Evolutionary conservation across 2,329 filamentous ascomycete species (phyloP).

Genomic region (Teratosphaeria viscida): DNA sequence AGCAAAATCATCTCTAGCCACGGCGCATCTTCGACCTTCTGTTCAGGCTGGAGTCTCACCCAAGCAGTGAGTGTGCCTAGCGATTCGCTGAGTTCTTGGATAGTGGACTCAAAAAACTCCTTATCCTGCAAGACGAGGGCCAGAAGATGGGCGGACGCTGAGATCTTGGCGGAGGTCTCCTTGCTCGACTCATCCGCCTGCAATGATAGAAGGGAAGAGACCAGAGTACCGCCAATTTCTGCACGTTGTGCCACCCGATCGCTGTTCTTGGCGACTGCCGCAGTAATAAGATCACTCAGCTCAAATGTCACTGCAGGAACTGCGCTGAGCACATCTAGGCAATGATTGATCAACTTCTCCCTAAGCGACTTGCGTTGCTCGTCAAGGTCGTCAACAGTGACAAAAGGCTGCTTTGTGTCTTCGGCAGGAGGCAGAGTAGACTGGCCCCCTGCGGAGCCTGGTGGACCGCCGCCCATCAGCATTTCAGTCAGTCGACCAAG

Average conservation of each 20-base stretch:
- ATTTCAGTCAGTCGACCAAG: conserved; percentile 3
- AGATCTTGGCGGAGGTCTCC: conserved; percentile 60
- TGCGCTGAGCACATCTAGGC: conserved; percentile 77
- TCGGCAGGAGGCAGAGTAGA: conserved; percentile 5
- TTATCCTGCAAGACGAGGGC: conserved; percentile 77
- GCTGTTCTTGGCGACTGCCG: conserved; percentile 53
- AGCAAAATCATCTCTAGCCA: conserved; percentile 89
- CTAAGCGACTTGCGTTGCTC: conserved; percentile 62
- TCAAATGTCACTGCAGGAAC: conserved; percentile 87
- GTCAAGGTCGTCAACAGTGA: conserved; percentile 71
- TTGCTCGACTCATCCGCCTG: conserved; percentile 38
- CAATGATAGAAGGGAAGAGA: conserved; percentile 67
- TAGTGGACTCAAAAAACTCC: conserved; percentile 66
- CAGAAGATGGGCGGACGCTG: conserved; percentile 84
- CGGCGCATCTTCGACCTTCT: conserved; percentile 65
- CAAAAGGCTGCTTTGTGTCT: conserved; percentile 28
- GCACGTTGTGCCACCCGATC: conserved; percentile 51
- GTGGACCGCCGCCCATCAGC: conserved; percentile 2
- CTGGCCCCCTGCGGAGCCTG: neutral
- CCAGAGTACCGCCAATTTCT: conserved; percentile 72
- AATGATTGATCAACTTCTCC: conserved; percentile 73
- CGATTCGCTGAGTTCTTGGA: conserved; percentile 65
- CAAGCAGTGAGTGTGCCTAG: conserved; percentile 69
- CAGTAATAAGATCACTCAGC: conserved; percentile 72
- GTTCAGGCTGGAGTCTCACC: conserved; percentile 58